Conservation (phyloP, 2,329 filamentous ascomycete species). For the Sporothrix euskadiensis region DNA sequence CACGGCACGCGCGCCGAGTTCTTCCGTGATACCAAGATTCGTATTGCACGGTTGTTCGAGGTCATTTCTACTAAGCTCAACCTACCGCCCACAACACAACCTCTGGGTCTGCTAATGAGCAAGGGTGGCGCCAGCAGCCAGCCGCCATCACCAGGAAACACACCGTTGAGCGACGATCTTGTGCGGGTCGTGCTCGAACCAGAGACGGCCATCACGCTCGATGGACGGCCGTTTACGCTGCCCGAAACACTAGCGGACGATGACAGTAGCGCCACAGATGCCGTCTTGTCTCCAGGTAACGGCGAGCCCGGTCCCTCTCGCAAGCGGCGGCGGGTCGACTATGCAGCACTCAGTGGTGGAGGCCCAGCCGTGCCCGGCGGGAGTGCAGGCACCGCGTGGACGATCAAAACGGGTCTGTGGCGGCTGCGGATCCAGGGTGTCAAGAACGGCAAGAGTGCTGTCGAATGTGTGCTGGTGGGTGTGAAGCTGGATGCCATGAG, state of each 20-base stretch:
- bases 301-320: conserved; percentile 29
- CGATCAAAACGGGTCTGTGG: conserved; percentile 70
- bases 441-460: conserved; percentile 51
- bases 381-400: conserved; percentile 50
- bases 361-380: conserved; percentile 40
- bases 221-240: conserved; percentile 53
- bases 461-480: conserved; percentile 72
- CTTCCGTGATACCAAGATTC: conserved; percentile 66
- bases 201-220: conserved; percentile 60
- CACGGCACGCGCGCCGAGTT: conserved; percentile 66
- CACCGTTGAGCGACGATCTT: conserved; percentile 67
- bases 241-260: conserved; percentile 13
- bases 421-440: conserved; percentile 63
- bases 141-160: conserved; percentile 67
- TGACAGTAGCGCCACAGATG: background rate
- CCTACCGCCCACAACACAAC: conserved; percentile 58
- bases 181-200: conserved; percentile 65
- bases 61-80: conserved; percentile 81
- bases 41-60: conserved; percentile 72
- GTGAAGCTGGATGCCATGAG: conserved; percentile 75
- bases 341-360: conserved; percentile 35
- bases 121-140: conserved; percentile 62
- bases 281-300: conserved; percentile 28
- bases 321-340: conserved; percentile 42
- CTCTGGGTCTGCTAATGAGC: conserved; percentile 67